A percentile compares a stretch with the other conserved stretches of the same genome.
Evolutionary conservation across 306 rosid genomes (phyloP).

Genomic region (Dryas drummondii): DNA sequence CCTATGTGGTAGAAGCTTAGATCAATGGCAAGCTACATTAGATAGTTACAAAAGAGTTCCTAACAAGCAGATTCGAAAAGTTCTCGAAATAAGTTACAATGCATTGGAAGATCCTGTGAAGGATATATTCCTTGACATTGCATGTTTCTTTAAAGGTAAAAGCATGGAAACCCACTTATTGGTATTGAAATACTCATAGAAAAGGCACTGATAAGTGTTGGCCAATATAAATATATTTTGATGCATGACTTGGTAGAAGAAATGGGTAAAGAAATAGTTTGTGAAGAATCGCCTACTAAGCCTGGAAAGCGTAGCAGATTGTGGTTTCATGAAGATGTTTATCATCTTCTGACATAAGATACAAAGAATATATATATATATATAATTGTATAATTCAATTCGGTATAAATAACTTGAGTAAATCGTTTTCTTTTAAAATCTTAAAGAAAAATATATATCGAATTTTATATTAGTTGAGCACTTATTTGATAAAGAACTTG

Average conservation of each 20-base stretch:
- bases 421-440: too few species aligned
- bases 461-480: neutral
- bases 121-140: neutral
- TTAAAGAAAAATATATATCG: neutral
- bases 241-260: conserved; percentile 11
- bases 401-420: too few species aligned
- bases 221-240: neutral
- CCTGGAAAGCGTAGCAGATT: conserved; percentile 10
- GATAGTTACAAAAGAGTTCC: too few species aligned
- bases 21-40: too few species aligned
- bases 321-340: conserved; percentile 2
- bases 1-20: too few species aligned
- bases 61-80: too few species aligned
- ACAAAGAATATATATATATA: neutral
- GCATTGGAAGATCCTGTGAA: neutral
- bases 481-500: neutral
- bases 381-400: too few species aligned
- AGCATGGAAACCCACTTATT: neutral
- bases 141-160: neutral
- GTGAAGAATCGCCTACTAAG: neutral
- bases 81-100: too few species aligned
- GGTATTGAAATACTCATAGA: too few species aligned
- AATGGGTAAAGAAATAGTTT: conserved; percentile 14
- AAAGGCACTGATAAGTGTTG: neutral
- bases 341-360: neutral